phyloP scores from a whole-genome alignment of 2,329 filamentous ascomycete genomes.

The Talaromyces sp. region DNA sequence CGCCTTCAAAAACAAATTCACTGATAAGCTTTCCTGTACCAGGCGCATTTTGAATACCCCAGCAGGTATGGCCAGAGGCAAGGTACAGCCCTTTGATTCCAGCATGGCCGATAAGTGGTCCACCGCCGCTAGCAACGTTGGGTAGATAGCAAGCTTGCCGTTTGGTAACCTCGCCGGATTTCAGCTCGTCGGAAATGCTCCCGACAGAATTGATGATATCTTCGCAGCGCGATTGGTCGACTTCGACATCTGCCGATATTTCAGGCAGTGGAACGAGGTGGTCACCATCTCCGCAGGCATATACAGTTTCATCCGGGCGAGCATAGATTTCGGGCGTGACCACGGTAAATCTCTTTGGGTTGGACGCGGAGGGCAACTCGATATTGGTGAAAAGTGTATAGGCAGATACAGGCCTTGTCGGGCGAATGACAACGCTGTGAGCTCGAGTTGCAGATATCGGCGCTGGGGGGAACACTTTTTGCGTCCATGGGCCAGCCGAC shows the following conservation, averaged over 20 bases:
- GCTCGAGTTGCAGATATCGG: slow-evolving; percentile 59
- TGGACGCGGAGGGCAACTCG: slow-evolving; percentile 57
- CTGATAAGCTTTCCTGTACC: slow-evolving; percentile 79
- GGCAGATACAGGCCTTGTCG: slow-evolving; percentile 47
- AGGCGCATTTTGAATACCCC: slow-evolving; percentile 95
- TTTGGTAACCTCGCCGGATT: slow-evolving; percentile 63
- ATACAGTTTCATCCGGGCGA: slow-evolving; percentile 80
- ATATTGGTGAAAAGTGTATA: slow-evolving; percentile 74
- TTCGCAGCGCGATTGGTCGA: slow-evolving; percentile 72
- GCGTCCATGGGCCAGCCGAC: slow-evolving; percentile 61
- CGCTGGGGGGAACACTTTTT: slow-evolving; percentile 47
- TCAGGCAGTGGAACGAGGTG: slow-evolving; percentile 67
- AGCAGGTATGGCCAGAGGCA: slow-evolving; percentile 90
- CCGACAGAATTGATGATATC: slow-evolving; percentile 77
- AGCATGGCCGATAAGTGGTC: slow-evolving; percentile 74
- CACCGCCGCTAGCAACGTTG: slow-evolving; percentile 59
- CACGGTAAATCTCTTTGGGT: slow-evolving; percentile 49
- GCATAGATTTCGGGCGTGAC: slow-evolving; percentile 93
- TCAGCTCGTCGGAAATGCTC: slow-evolving; percentile 53
- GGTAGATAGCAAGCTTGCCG: slow-evolving; percentile 93
- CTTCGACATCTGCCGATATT: slow-evolving; percentile 68
- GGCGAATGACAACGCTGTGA: slow-evolving; percentile 59
- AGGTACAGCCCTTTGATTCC: slow-evolving; percentile 70
- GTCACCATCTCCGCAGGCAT: slow-evolving; percentile 91
- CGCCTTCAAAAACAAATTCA: slow-evolving; percentile 71